phyloP scores from a whole-genome alignment of 441 rosid genomes.

The Gossypium davidsonii region DNA sequence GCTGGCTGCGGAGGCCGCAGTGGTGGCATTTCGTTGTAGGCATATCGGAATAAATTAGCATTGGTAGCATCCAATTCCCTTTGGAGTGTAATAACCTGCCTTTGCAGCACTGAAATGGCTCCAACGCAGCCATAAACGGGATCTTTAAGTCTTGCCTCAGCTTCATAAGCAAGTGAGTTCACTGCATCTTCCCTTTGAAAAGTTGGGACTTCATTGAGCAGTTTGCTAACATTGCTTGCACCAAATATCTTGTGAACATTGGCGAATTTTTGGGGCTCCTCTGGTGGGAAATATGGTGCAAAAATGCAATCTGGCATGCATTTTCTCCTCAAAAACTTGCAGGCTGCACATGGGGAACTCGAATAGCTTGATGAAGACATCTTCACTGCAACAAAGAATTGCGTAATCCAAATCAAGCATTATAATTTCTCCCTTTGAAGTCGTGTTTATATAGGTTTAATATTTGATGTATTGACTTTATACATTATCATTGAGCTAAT shows the following conservation, averaged over 20 bases:
- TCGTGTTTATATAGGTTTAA: not conserved
- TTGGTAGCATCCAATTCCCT: slow-evolving; percentile 54
- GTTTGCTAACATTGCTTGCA: slow-evolving; percentile 64
- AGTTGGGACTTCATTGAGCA: slow-evolving; percentile 45
- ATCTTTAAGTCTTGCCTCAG: slow-evolving; percentile 60
- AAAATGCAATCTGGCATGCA: slow-evolving; percentile 52
- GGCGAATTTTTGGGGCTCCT: slow-evolving; percentile 55
- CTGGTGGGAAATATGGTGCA: slow-evolving; percentile 65
- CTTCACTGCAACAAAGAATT: slow-evolving; percentile 8
- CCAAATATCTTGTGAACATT: slow-evolving; percentile 65
- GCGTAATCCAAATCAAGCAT: not conserved
- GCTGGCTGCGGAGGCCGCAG: not conserved
- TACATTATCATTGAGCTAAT: no score
- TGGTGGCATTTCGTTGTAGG: slow-evolving; percentile 39
- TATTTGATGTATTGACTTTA: no score
- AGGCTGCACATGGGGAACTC: slow-evolving; percentile 62
- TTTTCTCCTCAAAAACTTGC: slow-evolving; percentile 57
- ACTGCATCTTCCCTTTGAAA: slow-evolving; percentile 62
- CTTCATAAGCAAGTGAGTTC: slow-evolving; percentile 59
- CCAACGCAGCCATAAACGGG: slow-evolving; percentile 72
- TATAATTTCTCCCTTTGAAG: not conserved
- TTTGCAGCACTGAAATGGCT: slow-evolving; percentile 55
- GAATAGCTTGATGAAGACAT: slow-evolving; percentile 54
- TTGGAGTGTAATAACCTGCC: slow-evolving; percentile 49
- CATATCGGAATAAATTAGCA: slow-evolving; percentile 51